A percentile compares a stretch with the other conserved stretches of the same genome.
Conservation (phyloP, 306 rosid genomes). For the Acmispon strigosus region DNA sequence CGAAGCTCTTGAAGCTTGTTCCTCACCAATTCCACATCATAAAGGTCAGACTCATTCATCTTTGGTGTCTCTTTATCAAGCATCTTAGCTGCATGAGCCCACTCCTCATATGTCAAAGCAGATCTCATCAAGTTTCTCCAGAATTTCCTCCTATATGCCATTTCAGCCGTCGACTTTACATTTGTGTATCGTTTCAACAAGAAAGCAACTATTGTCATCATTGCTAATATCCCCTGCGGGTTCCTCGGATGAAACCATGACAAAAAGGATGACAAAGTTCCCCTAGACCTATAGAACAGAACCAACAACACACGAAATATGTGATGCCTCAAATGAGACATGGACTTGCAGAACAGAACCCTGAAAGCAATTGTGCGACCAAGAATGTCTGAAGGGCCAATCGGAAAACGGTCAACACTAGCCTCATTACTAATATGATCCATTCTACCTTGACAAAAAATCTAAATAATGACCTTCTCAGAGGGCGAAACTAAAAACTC, state of each 20-base stretch:
- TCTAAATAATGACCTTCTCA: neutral
- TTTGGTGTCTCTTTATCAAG: slow-evolving; percentile 83
- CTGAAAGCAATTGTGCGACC: slow-evolving; percentile 79
- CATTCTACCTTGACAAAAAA: slow-evolving; percentile 37
- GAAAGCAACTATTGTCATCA: slow-evolving; percentile 82
- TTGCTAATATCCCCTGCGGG: slow-evolving; percentile 88
- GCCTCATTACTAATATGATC: slow-evolving; percentile 84
- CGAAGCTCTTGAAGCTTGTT: slow-evolving; percentile 88
- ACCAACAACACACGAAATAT: slow-evolving; percentile 35
- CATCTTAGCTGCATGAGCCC: slow-evolving; percentile 99
- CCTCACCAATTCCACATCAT: slow-evolving; percentile 72
- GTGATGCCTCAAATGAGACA: slow-evolving; percentile 62
- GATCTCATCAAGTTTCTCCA: slow-evolving; percentile 96
- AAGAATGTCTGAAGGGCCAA: slow-evolving; percentile 79
- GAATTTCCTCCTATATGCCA: slow-evolving; percentile 89
- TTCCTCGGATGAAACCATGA: slow-evolving; percentile 83
- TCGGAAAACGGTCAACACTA: slow-evolving; percentile 69
- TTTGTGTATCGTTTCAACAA: slow-evolving; percentile 73
- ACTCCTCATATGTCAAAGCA: slow-evolving; percentile 92
- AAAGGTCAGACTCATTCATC: slow-evolving; percentile 79
- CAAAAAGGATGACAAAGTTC: slow-evolving; percentile 37
- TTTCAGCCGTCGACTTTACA: slow-evolving; percentile 74
- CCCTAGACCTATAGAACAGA: slow-evolving; percentile 45
- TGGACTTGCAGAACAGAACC: slow-evolving; percentile 75
- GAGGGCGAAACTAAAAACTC: neutral